phyloP scores from a whole-genome alignment of 257 asterid species.

The Craterostigma plantagineum region DNA sequence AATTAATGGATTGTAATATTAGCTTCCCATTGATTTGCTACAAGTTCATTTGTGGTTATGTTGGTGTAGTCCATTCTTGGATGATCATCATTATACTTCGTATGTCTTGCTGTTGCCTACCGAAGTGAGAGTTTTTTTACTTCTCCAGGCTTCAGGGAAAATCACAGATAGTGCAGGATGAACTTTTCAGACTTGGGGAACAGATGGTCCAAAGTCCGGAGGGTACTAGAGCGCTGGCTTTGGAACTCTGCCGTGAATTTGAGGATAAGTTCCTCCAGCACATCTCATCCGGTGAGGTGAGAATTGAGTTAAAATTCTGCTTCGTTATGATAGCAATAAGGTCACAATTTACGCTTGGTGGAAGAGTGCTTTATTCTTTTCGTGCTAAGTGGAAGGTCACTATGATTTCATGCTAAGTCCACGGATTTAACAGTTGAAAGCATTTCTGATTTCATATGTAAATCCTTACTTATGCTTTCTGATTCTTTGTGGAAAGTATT shows the following conservation, averaged over 20 bases:
- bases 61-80: conserved; percentile 39
- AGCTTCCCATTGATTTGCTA: conserved; percentile 2
- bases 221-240: conserved; percentile 80
- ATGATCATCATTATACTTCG: no score
- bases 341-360: no score
- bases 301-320: no score
- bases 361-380: no score
- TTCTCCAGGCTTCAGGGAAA: conserved; percentile 85
- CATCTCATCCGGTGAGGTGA: conserved; percentile 70
- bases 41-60: background rate
- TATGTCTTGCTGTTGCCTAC: no score
- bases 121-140: conserved; percentile 67
- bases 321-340: no score
- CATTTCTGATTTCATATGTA: no score
- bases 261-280: conserved; percentile 98
- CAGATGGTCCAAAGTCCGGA: conserved; percentile 83
- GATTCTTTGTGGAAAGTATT: no score
- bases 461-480: no score
- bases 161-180: conserved; percentile 93
- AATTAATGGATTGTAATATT: background rate
- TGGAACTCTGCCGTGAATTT: conserved; percentile 97
- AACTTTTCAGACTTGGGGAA: conserved; percentile 81
- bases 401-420: no score
- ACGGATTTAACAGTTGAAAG: no score
- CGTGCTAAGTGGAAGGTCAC: no score